phyloP scores from a whole-genome alignment of 345 rosid species.

The Adansonia digitata region DNA sequence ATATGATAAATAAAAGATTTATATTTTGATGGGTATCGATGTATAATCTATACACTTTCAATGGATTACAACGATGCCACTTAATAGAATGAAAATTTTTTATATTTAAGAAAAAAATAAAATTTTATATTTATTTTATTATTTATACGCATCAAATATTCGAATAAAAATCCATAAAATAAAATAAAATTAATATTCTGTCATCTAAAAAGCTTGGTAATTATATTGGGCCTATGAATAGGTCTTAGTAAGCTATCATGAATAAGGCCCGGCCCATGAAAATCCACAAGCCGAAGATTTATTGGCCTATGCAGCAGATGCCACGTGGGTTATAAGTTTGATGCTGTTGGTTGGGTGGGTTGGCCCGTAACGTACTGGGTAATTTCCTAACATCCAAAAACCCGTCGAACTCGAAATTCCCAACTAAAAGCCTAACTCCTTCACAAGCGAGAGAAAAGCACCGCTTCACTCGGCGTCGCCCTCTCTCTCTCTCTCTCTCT shows the following conservation, averaged over 20 bases:
- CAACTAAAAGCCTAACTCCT: not conserved
- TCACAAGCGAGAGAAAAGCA: not conserved
- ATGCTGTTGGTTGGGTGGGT: not conserved
- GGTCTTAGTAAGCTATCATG: not conserved
- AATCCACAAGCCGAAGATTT: not conserved
- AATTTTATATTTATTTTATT: too few relatives aligned
- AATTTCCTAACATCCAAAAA: not conserved
- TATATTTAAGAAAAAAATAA: too few relatives aligned
- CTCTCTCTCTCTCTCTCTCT: constrained; percentile 12
- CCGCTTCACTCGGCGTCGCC: not conserved
- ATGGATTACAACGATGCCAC: too few relatives aligned
- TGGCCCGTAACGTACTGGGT: not conserved
- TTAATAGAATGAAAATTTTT: too few relatives aligned
- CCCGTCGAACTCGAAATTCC: not conserved
- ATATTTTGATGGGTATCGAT: too few relatives aligned
- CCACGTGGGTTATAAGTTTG: not conserved
- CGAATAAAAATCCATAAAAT: too few relatives aligned
- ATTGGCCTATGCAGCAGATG: not conserved
- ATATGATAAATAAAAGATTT: too few relatives aligned
- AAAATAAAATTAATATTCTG: too few relatives aligned
- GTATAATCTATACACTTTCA: too few relatives aligned
- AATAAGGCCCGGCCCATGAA: too few relatives aligned
- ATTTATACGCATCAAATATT: too few relatives aligned
- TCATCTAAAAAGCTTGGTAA: too few relatives aligned
- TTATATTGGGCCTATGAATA: not conserved